These are phyloP conservation scores for Kwoniella heveanensis DNA, from an alignment of 768 basidiomycete species.

Conservation along the genomic window DNA sequence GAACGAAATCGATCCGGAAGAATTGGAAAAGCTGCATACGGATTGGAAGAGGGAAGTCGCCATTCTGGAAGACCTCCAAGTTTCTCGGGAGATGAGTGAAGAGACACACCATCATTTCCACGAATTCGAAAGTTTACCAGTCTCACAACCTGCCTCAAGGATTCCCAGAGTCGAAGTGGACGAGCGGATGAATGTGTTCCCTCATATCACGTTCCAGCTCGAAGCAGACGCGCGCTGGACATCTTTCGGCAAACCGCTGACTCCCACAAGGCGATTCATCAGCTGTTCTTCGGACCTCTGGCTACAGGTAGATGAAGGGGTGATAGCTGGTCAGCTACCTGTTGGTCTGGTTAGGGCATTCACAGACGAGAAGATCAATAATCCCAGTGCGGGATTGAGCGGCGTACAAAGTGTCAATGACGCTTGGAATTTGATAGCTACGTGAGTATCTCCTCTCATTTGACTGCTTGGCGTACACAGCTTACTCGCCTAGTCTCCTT, in stretches of 20 bases:
- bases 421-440: slow-evolving; percentile 36
- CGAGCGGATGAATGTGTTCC: slow-evolving; percentile 34
- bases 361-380: slow-evolving; percentile 33
- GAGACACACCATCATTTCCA: slow-evolving; percentile 35
- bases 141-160: slow-evolving; percentile 7
- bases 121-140: slow-evolving; percentile 22
- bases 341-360: slow-evolving; percentile 28
- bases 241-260: slow-evolving; percentile 4
- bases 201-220: slow-evolving; percentile 34
- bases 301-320: slow-evolving; percentile 35
- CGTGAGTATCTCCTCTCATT: slow-evolving; percentile 35
- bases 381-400: slow-evolving; percentile 32
- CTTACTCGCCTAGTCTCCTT: not conserved
- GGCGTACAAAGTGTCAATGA: slow-evolving; percentile 31
- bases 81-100: slow-evolving; percentile 12
- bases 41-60: not conserved
- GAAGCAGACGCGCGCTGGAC: slow-evolving; percentile 13
- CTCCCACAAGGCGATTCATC: slow-evolving; percentile 29
- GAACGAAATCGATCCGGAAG: not conserved
- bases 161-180: slow-evolving; percentile 30
- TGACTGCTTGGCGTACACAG: no score
- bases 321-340: slow-evolving; percentile 43
- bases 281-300: slow-evolving; percentile 46
- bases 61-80: not conserved
- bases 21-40: not conserved